phyloP scores from a whole-genome alignment of 2,329 filamentous ascomycete species.

The Incumbomyces delicatus region DNA sequence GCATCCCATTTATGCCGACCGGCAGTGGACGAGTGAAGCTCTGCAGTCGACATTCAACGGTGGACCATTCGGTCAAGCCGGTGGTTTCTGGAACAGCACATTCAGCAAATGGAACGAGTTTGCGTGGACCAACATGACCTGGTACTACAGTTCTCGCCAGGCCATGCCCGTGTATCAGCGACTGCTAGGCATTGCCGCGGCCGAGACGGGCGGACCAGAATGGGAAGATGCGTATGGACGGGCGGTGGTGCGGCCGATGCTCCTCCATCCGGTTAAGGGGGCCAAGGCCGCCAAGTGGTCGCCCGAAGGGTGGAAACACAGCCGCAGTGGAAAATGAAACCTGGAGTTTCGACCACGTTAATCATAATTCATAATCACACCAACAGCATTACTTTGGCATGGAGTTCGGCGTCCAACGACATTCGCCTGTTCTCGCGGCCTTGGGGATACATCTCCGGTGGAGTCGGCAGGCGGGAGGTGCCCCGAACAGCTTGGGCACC shows the following conservation, averaged over 20 bases:
- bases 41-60: slow-evolving; percentile 26
- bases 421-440: background rate
- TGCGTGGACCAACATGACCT: slow-evolving; percentile 26
- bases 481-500: background rate
- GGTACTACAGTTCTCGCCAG: slow-evolving; percentile 26
- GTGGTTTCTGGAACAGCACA: slow-evolving; percentile 25
- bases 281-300: slow-evolving; percentile 27
- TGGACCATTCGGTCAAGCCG: slow-evolving; percentile 24
- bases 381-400: slow-evolving; percentile 1
- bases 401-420: background rate
- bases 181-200: slow-evolving; percentile 22
- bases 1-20: slow-evolving; percentile 70
- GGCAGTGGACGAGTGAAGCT: slow-evolving; percentile 47
- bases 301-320: slow-evolving; percentile 18
- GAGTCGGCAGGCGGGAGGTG: too few relatives aligned
- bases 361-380: slow-evolving; percentile 3
- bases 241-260: slow-evolving; percentile 23
- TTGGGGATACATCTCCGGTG: background rate
- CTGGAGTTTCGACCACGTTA: background rate
- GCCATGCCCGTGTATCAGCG: slow-evolving; percentile 26
- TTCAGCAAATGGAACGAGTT: slow-evolving; percentile 27
- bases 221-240: slow-evolving; percentile 25
- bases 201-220: slow-evolving; percentile 20
- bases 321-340: slow-evolving; percentile 17
- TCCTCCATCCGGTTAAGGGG: slow-evolving; percentile 26